Conservation (phyloP, 768 basidiomycete species). For the Lactifluus pinguis region DNA sequence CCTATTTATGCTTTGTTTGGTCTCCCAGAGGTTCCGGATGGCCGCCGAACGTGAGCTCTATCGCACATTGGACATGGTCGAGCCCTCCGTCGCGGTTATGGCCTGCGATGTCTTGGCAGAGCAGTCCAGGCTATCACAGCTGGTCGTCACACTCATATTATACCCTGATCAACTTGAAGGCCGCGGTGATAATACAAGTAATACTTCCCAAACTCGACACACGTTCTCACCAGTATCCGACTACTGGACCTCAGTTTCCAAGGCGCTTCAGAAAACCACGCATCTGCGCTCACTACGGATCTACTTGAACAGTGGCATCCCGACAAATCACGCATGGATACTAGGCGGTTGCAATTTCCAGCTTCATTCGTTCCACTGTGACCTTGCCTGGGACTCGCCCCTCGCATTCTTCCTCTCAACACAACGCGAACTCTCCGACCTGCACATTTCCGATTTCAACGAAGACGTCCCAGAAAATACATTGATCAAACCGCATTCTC, state of each 20-base stretch:
- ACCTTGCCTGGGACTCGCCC: slow-evolving; percentile 52
- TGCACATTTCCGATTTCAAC: slow-evolving; percentile 34
- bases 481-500: slow-evolving; percentile 20
- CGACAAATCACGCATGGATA: slow-evolving; percentile 31
- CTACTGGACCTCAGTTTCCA: slow-evolving; percentile 44
- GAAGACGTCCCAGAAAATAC: slow-evolving; percentile 21
- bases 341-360: slow-evolving; percentile 38
- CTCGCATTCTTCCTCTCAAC: slow-evolving; percentile 45
- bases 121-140: slow-evolving; percentile 38
- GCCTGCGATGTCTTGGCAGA: slow-evolving; percentile 41
- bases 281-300: slow-evolving; percentile 46
- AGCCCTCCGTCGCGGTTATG: slow-evolving; percentile 30
- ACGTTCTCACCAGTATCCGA: slow-evolving; percentile 25
- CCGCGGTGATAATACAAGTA: slow-evolving; percentile 18
- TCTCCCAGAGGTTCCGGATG: slow-evolving; percentile 45
- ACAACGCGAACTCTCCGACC: slow-evolving; percentile 40
- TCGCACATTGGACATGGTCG: slow-evolving; percentile 43
- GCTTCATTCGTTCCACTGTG: slow-evolving; percentile 55
- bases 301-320: slow-evolving; percentile 26
- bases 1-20: slow-evolving; percentile 47
- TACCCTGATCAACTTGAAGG: slow-evolving; percentile 27
- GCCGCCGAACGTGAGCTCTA: slow-evolving; percentile 53
- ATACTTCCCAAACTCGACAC: slow-evolving; percentile 21
- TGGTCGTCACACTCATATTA: slow-evolving; percentile 50
- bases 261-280: slow-evolving; percentile 38